Percentiles rank a stretch among this genome's conserved stretches.
Evolutionary conservation across 805 yeast genomes (phyloP).

Genomic region (Yarrowia bubula): DNA sequence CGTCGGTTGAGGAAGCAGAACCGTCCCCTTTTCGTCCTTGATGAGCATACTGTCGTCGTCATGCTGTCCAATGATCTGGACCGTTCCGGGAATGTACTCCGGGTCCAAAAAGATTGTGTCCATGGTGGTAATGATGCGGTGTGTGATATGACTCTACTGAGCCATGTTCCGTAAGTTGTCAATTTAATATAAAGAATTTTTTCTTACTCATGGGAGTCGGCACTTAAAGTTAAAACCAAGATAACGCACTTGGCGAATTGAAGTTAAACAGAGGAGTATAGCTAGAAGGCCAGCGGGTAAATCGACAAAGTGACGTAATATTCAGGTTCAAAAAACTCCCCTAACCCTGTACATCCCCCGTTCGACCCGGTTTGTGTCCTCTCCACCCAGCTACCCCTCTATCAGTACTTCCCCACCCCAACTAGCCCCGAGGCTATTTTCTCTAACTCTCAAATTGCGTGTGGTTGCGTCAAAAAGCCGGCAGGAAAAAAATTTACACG

Average conservation of each 20-base stretch:
- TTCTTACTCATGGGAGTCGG: background rate
- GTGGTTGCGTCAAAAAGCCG: background rate
- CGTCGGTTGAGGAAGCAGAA: slow-evolving; percentile 64
- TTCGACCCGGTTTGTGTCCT: no score
- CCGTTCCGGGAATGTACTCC: slow-evolving; percentile 35
- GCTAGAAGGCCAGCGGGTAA: background rate
- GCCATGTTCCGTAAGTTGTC: background rate
- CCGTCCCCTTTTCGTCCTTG: slow-evolving; percentile 42
- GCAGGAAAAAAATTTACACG: background rate
- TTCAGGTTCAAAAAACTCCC: background rate
- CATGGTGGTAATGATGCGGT: background rate
- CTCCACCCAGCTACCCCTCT: no score
- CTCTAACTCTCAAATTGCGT: background rate
- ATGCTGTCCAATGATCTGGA: background rate
- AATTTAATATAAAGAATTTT: background rate
- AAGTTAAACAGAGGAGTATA: background rate
- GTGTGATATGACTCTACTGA: background rate
- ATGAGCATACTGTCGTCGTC: slow-evolving; percentile 13
- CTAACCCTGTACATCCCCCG: background rate
- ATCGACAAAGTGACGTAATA: no score
- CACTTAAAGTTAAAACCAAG: background rate
- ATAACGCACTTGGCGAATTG: slow-evolving; percentile 12
- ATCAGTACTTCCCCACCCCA: background rate
- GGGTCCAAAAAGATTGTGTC: slow-evolving; percentile 28
- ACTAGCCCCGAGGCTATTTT: background rate